Conservation (phyloP, 768 basidiomycete genomes). For the Amyloporia xantha region DNA sequence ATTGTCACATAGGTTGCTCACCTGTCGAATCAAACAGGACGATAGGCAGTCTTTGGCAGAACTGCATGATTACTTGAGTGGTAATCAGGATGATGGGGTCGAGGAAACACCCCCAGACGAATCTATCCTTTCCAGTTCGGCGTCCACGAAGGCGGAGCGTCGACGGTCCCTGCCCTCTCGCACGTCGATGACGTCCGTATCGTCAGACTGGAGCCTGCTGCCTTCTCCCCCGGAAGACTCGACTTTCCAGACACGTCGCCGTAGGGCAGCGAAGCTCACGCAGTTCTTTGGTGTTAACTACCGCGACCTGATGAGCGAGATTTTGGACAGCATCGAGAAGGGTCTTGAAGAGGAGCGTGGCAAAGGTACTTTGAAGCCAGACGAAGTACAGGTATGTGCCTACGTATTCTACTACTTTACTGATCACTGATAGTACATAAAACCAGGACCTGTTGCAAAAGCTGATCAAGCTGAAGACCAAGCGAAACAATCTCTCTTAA, state of each 20-base stretch:
- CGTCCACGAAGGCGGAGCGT: conserved; percentile 43
- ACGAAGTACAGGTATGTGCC: conserved; percentile 62
- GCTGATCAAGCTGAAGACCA: conserved; percentile 48
- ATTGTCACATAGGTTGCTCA: not conserved
- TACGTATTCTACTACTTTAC: not conserved
- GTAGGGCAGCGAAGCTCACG: conserved; percentile 76
- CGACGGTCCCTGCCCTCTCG: conserved; percentile 64
- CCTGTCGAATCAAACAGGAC: conserved; percentile 41
- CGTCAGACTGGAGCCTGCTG: conserved; percentile 41
- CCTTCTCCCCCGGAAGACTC: conserved; percentile 30
- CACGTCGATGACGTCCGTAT: conserved; percentile 53
- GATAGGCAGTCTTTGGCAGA: conserved; percentile 69
- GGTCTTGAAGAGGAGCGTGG: conserved; percentile 64
- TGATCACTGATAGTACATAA: not conserved
- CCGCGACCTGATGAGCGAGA: conserved; percentile 66
- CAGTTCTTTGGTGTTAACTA: conserved; percentile 88
- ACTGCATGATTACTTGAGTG: conserved; percentile 61
- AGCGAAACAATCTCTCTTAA: conserved; percentile 31
- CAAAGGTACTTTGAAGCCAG: conserved; percentile 55
- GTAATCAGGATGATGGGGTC: conserved; percentile 18
- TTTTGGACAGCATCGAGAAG: conserved; percentile 76
- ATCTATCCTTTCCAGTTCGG: conserved; percentile 2
- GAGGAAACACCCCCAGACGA: conserved; percentile 4
- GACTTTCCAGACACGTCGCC: conserved; percentile 64
- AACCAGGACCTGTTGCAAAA: conserved; percentile 35